Conservation (phyloP, 495 filamentous ascomycete genomes). For the Staphylotrichum longicolle region DNA sequence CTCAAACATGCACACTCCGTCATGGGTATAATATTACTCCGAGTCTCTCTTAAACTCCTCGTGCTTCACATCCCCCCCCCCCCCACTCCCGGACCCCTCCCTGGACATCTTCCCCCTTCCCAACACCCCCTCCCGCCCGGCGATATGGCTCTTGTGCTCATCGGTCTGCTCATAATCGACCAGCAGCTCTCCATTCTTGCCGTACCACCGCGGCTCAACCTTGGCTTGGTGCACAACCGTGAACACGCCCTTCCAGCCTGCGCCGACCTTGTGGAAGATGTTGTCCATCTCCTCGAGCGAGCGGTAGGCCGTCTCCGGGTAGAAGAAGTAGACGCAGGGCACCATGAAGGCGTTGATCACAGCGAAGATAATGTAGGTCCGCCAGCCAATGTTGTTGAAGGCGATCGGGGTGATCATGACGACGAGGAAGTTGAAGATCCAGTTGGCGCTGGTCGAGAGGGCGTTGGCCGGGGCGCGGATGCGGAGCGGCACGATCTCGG, state of each 20-base stretch:
- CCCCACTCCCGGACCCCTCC: constrained; percentile 7
- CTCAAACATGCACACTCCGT: too few relatives aligned
- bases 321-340: constrained; percentile 72
- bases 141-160: neutral
- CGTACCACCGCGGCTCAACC: constrained; percentile 46
- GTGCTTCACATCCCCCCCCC: neutral
- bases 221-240: constrained; percentile 67
- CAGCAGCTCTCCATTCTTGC: constrained; percentile 12
- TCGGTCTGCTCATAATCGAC: constrained; percentile 11
- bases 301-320: constrained; percentile 68
- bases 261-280: constrained; percentile 71
- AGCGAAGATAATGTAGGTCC: constrained; percentile 78
- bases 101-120: neutral
- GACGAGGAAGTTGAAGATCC: constrained; percentile 77
- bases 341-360: constrained; percentile 66
- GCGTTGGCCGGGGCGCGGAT: constrained; percentile 37
- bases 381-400: constrained; percentile 64
- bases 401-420: constrained; percentile 80
- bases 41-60: neutral
- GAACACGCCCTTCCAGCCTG: constrained; percentile 60
- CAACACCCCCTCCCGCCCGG: neutral
- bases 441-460: constrained; percentile 48
- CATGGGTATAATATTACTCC: too few relatives aligned
- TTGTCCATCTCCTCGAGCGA: constrained; percentile 78
- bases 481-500: constrained; percentile 47